Evolutionary conservation across 345 rosid species (phyloP).

Genomic region (Balakata baccata): DNA sequence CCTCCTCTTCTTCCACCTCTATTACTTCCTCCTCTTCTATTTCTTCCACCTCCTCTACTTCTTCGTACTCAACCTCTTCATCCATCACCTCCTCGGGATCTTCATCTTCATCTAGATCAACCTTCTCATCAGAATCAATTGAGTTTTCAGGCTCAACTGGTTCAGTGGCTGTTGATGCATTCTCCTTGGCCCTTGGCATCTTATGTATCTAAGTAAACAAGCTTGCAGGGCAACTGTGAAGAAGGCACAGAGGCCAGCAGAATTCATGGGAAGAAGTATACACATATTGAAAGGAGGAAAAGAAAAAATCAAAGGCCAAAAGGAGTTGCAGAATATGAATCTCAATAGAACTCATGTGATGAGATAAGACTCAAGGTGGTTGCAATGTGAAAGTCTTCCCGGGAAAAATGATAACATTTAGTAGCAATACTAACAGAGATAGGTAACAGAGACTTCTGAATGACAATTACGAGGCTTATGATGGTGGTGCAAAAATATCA

Average conservation of each 20-base stretch:
- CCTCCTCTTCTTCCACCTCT: slow-evolving; percentile 50
- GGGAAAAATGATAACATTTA: slow-evolving; percentile 33
- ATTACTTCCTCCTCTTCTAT: slow-evolving; percentile 59
- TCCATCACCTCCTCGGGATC: slow-evolving; percentile 66
- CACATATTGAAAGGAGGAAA: slow-evolving; percentile 67
- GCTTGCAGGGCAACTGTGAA: slow-evolving; percentile 84
- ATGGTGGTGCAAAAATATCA: slow-evolving; percentile 48
- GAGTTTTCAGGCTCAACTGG: slow-evolving; percentile 46
- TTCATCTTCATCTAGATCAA: slow-evolving; percentile 67
- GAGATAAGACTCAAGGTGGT: slow-evolving; percentile 52
- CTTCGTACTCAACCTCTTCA: slow-evolving; percentile 81
- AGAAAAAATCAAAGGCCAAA: slow-evolving; percentile 74
- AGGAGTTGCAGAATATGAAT: slow-evolving; percentile 60
- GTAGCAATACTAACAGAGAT: slow-evolving; percentile 37
- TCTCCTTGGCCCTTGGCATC: slow-evolving; percentile 74
- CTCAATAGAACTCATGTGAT: slow-evolving; percentile 50
- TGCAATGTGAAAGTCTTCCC: slow-evolving; percentile 33
- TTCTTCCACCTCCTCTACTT: slow-evolving; percentile 70
- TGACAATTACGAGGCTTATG: slow-evolving; percentile 43
- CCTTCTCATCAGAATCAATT: slow-evolving; percentile 54
- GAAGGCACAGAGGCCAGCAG: slow-evolving; percentile 85
- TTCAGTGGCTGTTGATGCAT: slow-evolving; percentile 47
- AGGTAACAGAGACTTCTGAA: slow-evolving; percentile 41
- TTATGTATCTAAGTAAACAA: slow-evolving; percentile 60
- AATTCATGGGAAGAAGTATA: slow-evolving; percentile 67